These are phyloP conservation scores for Pilobolus umbonatus DNA, from an alignment of 192 early-diverging fungal species.

Conservation along the genomic window DNA sequence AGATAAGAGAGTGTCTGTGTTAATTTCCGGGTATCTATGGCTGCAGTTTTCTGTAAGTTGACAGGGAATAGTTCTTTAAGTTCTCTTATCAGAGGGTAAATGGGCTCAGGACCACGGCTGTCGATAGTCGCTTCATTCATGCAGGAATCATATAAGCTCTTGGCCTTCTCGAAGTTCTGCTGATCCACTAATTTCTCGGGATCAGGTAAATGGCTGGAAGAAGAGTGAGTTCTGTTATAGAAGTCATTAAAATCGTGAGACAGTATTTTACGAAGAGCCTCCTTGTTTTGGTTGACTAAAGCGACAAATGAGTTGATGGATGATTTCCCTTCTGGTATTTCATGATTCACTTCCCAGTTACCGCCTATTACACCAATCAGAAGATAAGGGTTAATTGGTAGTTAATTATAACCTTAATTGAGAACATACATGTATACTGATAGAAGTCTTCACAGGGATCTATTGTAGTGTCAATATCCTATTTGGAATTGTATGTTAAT, in stretches of 20 bases:
- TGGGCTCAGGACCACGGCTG: slow-evolving; percentile 37
- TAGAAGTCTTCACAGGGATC: slow-evolving; percentile 72
- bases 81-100: slow-evolving; percentile 39
- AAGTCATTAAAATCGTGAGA: slow-evolving; percentile 38
- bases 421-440: slow-evolving; percentile 53
- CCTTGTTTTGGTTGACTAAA: slow-evolving; percentile 25
- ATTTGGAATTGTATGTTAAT: not conserved
- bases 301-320: slow-evolving; percentile 18
- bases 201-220: slow-evolving; percentile 34
- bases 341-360: slow-evolving; percentile 46
- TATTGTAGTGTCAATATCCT: slow-evolving; percentile 48
- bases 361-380: slow-evolving; percentile 35
- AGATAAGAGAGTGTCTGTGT: slow-evolving; percentile 7
- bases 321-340: slow-evolving; percentile 64
- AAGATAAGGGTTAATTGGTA: not conserved
- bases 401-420: not conserved
- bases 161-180: slow-evolving; percentile 58
- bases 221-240: slow-evolving; percentile 22
- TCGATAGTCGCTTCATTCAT: slow-evolving; percentile 48
- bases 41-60: slow-evolving; percentile 5
- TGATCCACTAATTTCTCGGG: slow-evolving; percentile 42
- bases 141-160: slow-evolving; percentile 53
- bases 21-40: not conserved
- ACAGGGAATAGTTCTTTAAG: slow-evolving; percentile 30
- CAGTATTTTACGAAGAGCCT: slow-evolving; percentile 41